phyloP scores from a whole-genome alignment of 75 land plant species.

The Pinus albicaulis region DNA sequence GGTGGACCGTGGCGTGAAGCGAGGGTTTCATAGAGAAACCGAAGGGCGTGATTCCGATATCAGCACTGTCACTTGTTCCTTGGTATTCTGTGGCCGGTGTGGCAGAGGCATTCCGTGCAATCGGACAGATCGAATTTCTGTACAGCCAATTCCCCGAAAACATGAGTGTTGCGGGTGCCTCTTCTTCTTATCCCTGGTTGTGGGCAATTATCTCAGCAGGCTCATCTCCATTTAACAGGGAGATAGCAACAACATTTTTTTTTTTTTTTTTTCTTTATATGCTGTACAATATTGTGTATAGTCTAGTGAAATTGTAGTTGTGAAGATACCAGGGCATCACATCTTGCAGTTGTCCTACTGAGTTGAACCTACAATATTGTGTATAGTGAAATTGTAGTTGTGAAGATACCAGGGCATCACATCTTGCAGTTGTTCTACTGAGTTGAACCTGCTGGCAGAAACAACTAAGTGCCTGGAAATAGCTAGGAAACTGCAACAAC shows the following conservation, averaged over 20 bases:
- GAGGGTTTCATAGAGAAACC: slow-evolving; percentile 4
- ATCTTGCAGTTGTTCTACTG: too few species aligned
- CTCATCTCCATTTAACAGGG: slow-evolving; percentile 20
- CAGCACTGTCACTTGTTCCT: slow-evolving; percentile 45
- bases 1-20: slow-evolving; percentile 29
- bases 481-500: slow-evolving; percentile 17
- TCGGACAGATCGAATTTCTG: too few species aligned
- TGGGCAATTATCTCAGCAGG: slow-evolving; percentile 54
- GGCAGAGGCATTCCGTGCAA: slow-evolving; percentile 45
- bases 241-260: too few species aligned
- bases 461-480: slow-evolving; percentile 40
- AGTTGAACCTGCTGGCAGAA: too few species aligned
- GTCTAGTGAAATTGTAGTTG: too few species aligned
- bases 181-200: slow-evolving; percentile 42
- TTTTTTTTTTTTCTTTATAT: too few species aligned
- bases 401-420: too few species aligned
- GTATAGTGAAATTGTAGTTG: too few species aligned
- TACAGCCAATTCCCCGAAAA: slow-evolving; percentile 50
- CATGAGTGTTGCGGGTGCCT: slow-evolving; percentile 66
- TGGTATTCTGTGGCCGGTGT: slow-evolving; percentile 56
- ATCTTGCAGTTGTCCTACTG: too few species aligned
- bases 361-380: too few species aligned
- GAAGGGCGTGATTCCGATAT: slow-evolving; percentile 18
- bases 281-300: too few species aligned
- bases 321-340: too few species aligned